Conservation (phyloP, 2,329 filamentous ascomycete species). For the Magnaporthiopsis rhizophila region DNA sequence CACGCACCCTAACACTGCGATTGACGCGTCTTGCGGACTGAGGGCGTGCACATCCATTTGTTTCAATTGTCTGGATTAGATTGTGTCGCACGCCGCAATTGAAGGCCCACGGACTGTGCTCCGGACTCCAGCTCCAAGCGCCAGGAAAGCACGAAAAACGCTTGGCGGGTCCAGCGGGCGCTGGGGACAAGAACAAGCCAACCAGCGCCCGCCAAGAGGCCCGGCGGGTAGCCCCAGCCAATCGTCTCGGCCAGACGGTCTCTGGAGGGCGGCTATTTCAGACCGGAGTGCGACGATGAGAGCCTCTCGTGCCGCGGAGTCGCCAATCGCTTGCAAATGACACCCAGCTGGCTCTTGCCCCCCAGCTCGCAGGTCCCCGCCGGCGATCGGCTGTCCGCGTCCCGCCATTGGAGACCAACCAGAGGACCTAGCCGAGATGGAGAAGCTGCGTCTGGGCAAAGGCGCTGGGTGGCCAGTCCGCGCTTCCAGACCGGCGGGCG, state of each 20-base stretch:
- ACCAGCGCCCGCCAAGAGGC: conserved; percentile 13
- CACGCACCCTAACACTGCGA: not conserved
- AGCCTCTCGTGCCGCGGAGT: conserved; percentile 3
- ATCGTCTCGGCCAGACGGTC: conserved; percentile 15
- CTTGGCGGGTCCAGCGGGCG: not conserved
- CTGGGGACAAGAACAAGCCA: conserved; percentile 15
- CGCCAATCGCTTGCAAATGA: not conserved
- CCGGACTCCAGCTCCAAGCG: too few species aligned
- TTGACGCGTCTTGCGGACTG: not conserved
- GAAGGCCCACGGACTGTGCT: too few species aligned
- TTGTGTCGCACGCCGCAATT: too few species aligned
- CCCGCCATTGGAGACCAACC: not conserved
- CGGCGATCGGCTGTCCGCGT: not conserved
- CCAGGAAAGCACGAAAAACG: not conserved
- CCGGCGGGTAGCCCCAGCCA: conserved; percentile 18
- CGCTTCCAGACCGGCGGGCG: not conserved
- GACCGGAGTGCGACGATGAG: conserved; percentile 18
- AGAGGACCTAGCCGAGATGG: not conserved
- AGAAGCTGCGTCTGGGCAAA: not conserved
- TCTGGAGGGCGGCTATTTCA: conserved; percentile 31
- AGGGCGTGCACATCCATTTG: not conserved
- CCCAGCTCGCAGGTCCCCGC: not conserved
- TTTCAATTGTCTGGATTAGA: not conserved
- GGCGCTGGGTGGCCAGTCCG: not conserved
- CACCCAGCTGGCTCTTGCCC: not conserved